Evolutionary conservation across 129 eudicot species (phyloP), one percentile per base, ranked within the genome.

Genomic region (sunflower (Helianthus annuus)): DNA sequence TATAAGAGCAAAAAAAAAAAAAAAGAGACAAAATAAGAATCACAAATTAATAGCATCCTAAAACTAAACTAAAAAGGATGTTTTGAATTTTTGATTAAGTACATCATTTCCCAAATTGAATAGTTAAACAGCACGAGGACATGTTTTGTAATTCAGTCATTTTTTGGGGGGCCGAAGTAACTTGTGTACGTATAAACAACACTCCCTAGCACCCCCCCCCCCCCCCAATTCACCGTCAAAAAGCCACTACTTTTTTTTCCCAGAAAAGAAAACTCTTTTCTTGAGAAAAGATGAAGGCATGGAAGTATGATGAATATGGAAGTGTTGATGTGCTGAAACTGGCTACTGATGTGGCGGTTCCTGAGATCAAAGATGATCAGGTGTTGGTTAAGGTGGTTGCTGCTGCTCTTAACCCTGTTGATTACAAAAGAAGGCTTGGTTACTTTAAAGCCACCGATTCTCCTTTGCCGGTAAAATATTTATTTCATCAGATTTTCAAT

Each of bases 371-470:
- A 34, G 90, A 87, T 61, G 97, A 90, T 42, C 97, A 93, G 81
- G 98, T 93, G 4, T 80, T 93, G 84, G 63, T 93, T 40, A 89
- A 85, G 79, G 98, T 93, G 19, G 81, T 56, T 51, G 98, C 96
- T 56, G 98, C 98, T 69, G 96, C 98, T 76, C 85, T 93, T 24
- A 93, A 93, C 72, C 97, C 97, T 53, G 86, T 93, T 61, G 98
- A 93, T 82, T 89, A 54, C 81, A 89, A 90, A 87, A 68, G 98
- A 74, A 84, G 96, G 52, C 48, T 78, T 4, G 97, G 98, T 17
- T 82, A 82, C 75, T 82, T 89, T 48, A 87, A 93, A 82, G 91
- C 90, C 71, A 64, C 92, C 66, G 98, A 93, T 84, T 83, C 98
- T 0, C 92, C 90, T 67, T 86, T 90, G 71, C 98, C 98, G 73